These are phyloP conservation scores for Bruguiera parviflora DNA, from an alignment of 345 rosid species.

Conservation along the genomic window DNA sequence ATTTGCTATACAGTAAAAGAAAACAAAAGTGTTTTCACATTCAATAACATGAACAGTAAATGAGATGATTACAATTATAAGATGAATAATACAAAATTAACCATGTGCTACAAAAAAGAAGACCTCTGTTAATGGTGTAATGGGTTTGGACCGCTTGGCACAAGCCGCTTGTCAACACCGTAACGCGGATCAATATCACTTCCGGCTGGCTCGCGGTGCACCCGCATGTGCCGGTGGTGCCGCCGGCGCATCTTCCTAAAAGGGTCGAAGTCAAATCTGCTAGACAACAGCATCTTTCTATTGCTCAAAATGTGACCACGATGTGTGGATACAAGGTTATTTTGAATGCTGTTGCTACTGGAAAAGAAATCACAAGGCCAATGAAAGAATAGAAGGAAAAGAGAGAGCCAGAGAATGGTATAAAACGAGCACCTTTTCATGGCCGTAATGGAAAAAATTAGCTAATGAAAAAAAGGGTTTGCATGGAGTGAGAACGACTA, in stretches of 20 bases:
- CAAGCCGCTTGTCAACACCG: conserved; percentile 55
- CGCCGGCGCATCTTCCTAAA: conserved; percentile 26
- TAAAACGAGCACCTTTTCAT: conserved; percentile 2
- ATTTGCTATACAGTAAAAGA: too few relatives aligned
- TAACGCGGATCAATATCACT: conserved; percentile 46
- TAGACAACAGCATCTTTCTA: conserved; percentile 38
- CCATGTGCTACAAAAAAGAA: not conserved
- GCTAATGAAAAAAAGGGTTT: conserved; percentile 13
- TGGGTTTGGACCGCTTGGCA: conserved; percentile 82
- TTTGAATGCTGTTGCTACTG: not conserved
- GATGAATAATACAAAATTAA: conserved; percentile 17
- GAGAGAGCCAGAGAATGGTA: conserved; percentile 23
- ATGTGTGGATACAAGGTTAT: not conserved
- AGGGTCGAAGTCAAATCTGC: conserved; percentile 56
- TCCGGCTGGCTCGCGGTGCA: conserved; percentile 19
- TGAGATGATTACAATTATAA: conserved; percentile 16
- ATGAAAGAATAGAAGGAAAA: conserved; percentile 27
- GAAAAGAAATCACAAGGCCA: conserved; percentile 12
- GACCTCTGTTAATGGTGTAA: conserved; percentile 55
- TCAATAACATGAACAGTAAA: conserved; percentile 5
- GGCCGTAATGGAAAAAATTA: not conserved
- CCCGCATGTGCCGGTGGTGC: conserved; percentile 12
- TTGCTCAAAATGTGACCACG: conserved; percentile 13
- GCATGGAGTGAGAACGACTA: conserved; percentile 22
- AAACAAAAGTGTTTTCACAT: not conserved